Percentiles rank a stretch among this genome's conserved stretches.
Evolutionary conservation across 768 basidiomycete species (phyloP).

Genomic region (Rubroboletus satanas): DNA sequence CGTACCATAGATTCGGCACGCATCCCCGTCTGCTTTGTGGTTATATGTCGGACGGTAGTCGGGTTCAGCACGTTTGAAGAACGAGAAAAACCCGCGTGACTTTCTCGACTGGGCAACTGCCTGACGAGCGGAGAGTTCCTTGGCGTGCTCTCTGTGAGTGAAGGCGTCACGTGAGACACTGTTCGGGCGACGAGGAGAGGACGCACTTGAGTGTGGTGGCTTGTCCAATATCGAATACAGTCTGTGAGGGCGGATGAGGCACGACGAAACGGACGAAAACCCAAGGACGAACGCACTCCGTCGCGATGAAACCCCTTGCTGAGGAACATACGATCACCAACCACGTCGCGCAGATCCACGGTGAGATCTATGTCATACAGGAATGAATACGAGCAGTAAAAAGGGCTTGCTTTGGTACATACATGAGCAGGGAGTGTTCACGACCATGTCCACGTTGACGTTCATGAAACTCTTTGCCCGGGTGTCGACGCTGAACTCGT

Average conservation of each 20-base stretch:
- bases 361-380: constrained; percentile 54
- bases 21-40: constrained; percentile 60
- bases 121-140: constrained; percentile 62
- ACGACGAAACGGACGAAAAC: background rate
- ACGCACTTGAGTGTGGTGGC: constrained; percentile 66
- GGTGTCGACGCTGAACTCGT: constrained; percentile 82
- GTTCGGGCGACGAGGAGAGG: background rate
- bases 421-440: constrained; percentile 94
- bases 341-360: constrained; percentile 86
- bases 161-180: background rate
- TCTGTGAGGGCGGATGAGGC: constrained; percentile 37
- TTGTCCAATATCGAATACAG: constrained; percentile 76
- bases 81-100: constrained; percentile 68
- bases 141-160: constrained; percentile 53
- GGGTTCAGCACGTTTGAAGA: constrained; percentile 42
- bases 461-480: constrained; percentile 59
- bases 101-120: constrained; percentile 69
- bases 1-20: constrained; percentile 85
- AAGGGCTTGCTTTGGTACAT: constrained; percentile 34
- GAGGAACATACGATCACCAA: constrained; percentile 89
- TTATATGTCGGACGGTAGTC: constrained; percentile 73
- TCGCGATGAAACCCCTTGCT: constrained; percentile 79
- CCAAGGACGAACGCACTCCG: constrained; percentile 56
- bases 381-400: background rate
- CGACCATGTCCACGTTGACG: constrained; percentile 88